Percentiles rank a stretch among this genome's conserved stretches.
Conservation (phyloP, 768 basidiomycete species). For the Wakefieldia striispora region DNA sequence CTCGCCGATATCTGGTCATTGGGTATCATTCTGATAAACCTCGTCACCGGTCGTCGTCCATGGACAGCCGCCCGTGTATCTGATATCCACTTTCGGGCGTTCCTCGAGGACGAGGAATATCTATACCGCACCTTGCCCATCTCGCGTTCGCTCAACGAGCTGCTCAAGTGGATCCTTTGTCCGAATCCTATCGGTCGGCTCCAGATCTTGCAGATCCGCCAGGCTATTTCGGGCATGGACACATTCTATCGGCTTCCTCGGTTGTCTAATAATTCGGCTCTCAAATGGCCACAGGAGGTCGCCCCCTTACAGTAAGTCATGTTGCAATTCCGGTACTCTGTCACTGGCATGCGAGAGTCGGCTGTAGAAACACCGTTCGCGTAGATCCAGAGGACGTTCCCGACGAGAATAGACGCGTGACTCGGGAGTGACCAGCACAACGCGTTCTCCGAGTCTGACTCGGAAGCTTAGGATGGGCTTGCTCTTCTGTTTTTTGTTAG, state of each 20-base stretch:
- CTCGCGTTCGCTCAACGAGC: slow-evolving; percentile 7
- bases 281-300: neutral
- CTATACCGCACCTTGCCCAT: slow-evolving; percentile 14
- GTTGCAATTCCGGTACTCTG: too few relatives aligned
- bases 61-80: slow-evolving; percentile 13
- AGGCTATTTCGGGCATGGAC: slow-evolving; percentile 13
- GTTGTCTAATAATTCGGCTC: neutral
- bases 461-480: too few relatives aligned
- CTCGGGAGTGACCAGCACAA: too few relatives aligned
- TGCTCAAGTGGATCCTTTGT: slow-evolving; percentile 19
- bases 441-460: too few relatives aligned
- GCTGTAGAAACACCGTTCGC: neutral
- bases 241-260: slow-evolving; percentile 12
- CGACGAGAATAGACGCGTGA: neutral
- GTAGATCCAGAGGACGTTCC: neutral
- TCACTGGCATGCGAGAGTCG: neutral
- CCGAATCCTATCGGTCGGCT: slow-evolving; percentile 14
- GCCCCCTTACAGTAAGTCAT: neutral
- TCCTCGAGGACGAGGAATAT: slow-evolving; percentile 16
- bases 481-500: too few relatives aligned
- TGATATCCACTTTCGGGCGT: slow-evolving; percentile 11
- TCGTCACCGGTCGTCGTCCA: slow-evolving; percentile 55
- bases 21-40: slow-evolving; percentile 79
- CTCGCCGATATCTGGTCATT: slow-evolving; percentile 66
- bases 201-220: slow-evolving; percentile 17